These are phyloP conservation scores for Earliella scabrosa DNA, from an alignment of 1,284 basidiomycete species.

Conservation along the genomic window DNA sequence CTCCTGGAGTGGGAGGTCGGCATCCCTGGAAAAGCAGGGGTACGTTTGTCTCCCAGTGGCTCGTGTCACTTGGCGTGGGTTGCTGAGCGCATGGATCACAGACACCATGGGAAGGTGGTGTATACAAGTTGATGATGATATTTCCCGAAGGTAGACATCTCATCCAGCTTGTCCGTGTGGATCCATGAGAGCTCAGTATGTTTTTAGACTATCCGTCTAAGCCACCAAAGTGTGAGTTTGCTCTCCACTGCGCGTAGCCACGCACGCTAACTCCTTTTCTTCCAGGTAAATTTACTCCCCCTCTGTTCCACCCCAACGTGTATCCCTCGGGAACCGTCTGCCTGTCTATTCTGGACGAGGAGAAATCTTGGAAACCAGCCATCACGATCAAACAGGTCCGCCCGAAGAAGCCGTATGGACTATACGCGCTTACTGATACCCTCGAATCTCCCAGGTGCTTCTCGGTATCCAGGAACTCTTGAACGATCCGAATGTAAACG, in stretches of 20 bases:
- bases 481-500: slow-evolving; percentile 92
- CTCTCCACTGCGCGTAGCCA: slow-evolving; percentile 10
- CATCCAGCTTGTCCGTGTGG: slow-evolving; percentile 15
- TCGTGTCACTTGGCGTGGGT: slow-evolving; percentile 24
- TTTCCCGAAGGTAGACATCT: slow-evolving; percentile 85
- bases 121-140: slow-evolving; percentile 92
- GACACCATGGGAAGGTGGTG: slow-evolving; percentile 97
- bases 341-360: slow-evolving; percentile 97
- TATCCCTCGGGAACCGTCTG: slow-evolving; percentile 99
- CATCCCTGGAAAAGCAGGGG: slow-evolving; percentile 85
- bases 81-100: slow-evolving; percentile 42
- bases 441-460: slow-evolving; percentile 80
- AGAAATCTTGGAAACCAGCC: slow-evolving; percentile 98
- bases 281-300: slow-evolving; percentile 94
- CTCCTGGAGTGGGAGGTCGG: slow-evolving; percentile 99
- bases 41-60: slow-evolving; percentile 46
- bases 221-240: slow-evolving; percentile 85
- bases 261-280: slow-evolving; percentile 14
- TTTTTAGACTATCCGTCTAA: slow-evolving; percentile 89
- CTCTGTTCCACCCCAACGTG: slow-evolving; percentile 98
- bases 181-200: slow-evolving; percentile 15
- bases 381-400: slow-evolving; percentile 98
- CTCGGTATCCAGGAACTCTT: slow-evolving; percentile 95
- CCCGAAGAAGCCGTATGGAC: slow-evolving; percentile 2
- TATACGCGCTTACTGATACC: neutral